Percentiles rank a stretch among this genome's conserved stretches.
Evolutionary conservation across 1,284 basidiomycete species (phyloP).

Genomic region (Fomitopsis palustris): DNA sequence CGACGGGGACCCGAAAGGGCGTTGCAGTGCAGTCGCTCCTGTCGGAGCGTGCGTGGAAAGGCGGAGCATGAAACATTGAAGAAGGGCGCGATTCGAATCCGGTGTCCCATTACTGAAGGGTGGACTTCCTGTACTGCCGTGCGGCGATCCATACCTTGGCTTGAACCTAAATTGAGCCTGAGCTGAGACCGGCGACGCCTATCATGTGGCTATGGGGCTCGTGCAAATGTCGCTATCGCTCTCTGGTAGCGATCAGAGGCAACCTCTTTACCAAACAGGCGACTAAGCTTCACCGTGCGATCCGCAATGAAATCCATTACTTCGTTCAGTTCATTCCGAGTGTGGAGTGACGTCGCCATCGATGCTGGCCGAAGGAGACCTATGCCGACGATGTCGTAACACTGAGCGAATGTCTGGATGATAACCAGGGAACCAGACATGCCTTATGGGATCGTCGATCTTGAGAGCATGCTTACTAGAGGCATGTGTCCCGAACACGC

Average conservation of each 20-base stretch:
- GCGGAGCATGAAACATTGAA: background rate
- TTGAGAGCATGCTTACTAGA: background rate
- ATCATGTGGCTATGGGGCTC: background rate
- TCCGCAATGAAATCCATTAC: background rate
- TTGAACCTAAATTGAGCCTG: background rate
- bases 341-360: background rate
- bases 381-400: background rate
- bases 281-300: background rate
- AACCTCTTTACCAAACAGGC: background rate
- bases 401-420: background rate
- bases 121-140: background rate
- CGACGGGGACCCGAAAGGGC: no score
- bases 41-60: no score
- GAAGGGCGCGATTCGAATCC: background rate
- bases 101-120: background rate
- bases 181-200: background rate
- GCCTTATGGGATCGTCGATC: background rate
- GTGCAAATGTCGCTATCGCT: background rate
- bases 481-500: background rate
- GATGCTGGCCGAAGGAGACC: background rate
- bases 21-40: no score
- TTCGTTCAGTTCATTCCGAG: background rate
- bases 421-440: background rate
- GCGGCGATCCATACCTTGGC: background rate
- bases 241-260: background rate